These are phyloP conservation scores for Thielaviopsis populi DNA, from an alignment of 2,329 filamentous ascomycete genomes.

Conservation along the genomic window DNA sequence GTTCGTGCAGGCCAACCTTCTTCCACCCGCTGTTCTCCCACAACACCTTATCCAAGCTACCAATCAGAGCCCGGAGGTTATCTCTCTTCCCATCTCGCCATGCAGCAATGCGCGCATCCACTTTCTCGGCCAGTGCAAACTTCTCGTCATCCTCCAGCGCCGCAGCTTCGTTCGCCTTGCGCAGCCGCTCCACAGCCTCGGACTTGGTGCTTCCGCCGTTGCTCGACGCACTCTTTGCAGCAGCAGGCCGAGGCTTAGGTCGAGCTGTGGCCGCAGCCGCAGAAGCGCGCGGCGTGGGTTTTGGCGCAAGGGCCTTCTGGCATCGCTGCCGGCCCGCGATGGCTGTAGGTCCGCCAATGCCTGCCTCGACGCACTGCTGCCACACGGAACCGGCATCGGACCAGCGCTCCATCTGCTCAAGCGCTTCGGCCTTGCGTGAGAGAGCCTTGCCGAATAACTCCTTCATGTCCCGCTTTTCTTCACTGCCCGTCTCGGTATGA, in stretches of 20 bases:
- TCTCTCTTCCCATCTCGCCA: slow-evolving; percentile 91
- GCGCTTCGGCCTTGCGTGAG: slow-evolving; percentile 84
- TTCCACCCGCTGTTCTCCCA: slow-evolving; percentile 94
- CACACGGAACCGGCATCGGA: slow-evolving; percentile 65
- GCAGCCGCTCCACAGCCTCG: slow-evolving; percentile 67
- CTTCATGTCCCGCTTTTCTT: slow-evolving; percentile 67
- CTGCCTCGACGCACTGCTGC: slow-evolving; percentile 68
- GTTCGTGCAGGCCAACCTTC: slow-evolving; percentile 84
- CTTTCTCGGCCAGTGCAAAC: slow-evolving; percentile 71
- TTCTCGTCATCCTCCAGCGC: slow-evolving; percentile 85
- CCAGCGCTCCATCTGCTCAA: slow-evolving; percentile 95
- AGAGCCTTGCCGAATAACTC: slow-evolving; percentile 89
- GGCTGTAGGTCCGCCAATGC: slow-evolving; percentile 71
- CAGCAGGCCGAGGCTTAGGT: slow-evolving; percentile 18
- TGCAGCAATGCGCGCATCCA: slow-evolving; percentile 60
- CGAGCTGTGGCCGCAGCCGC: slow-evolving; percentile 17
- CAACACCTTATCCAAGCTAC: slow-evolving; percentile 73
- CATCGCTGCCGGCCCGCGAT: slow-evolving; percentile 78
- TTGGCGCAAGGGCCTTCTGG: slow-evolving; percentile 68
- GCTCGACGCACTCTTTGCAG: slow-evolving; percentile 18
- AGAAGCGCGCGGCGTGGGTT: slow-evolving; percentile 34
- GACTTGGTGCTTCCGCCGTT: slow-evolving; percentile 36
- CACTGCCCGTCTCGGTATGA: slow-evolving; percentile 38
- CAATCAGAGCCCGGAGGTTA: slow-evolving; percentile 75
- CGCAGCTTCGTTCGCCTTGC: slow-evolving; percentile 71